Percentiles rank a stretch among this genome's conserved stretches.
phyloP scores from a whole-genome alignment of 169 alveolate species.

The Besnoitia besnoiti region DNA sequence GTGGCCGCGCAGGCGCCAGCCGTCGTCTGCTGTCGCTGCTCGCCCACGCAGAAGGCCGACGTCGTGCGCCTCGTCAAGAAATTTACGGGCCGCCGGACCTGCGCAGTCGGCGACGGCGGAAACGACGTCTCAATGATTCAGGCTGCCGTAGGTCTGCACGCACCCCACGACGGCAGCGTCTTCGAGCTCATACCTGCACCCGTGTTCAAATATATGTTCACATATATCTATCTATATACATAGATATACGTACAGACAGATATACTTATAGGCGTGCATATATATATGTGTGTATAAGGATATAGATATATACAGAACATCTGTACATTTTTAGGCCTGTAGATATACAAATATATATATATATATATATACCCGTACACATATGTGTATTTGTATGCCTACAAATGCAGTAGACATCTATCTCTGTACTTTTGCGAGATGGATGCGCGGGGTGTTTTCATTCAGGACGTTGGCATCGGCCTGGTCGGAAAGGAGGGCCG shows the following conservation, averaged over 20 bases:
- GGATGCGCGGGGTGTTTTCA: neutral
- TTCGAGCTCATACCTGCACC: no score
- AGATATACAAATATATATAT: neutral
- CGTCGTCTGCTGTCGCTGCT: conserved; percentile 95
- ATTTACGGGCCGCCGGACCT: conserved; percentile 82
- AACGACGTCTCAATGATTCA: conserved; percentile 99
- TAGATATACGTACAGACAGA: neutral
- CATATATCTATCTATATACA: neutral
- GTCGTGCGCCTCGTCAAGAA: conserved; percentile 86
- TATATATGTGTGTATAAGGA: neutral
- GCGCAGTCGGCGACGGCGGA: conserved; percentile 99
- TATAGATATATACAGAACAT: neutral
- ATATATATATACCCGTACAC: conserved; percentile 8
- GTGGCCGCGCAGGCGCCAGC: conserved; percentile 64
- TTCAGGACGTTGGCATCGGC: conserved; percentile 94
- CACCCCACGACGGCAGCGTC: no score
- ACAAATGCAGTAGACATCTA: neutral
- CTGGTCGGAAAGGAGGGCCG: conserved; percentile 96
- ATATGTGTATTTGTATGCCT: conserved; percentile 38
- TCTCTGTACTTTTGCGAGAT: neutral
- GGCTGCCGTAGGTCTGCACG: conserved; percentile 89
- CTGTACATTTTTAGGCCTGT: neutral
- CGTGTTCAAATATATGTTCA: neutral
- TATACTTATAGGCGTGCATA: neutral
- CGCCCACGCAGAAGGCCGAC: conserved; percentile 98